Evolutionary conservation across 225 moss, liverwort and hornwort species (phyloP).

Genomic region (Polytrichum formosum): DNA sequence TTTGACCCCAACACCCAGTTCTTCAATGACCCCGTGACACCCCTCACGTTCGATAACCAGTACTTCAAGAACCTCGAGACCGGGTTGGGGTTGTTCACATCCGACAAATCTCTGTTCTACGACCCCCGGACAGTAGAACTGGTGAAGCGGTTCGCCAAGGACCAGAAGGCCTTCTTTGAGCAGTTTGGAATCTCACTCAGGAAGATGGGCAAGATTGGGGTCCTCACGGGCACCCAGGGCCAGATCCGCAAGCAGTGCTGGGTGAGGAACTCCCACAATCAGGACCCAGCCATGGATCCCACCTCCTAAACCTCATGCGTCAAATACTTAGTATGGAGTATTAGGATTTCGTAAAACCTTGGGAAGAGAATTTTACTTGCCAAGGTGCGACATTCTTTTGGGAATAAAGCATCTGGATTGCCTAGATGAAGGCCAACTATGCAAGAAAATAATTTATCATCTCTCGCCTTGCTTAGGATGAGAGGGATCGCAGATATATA

Average conservation of each 20-base stretch:
- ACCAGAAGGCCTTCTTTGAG: conserved; percentile 19
- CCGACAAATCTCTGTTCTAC: conserved; percentile 7
- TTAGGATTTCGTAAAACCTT: no score
- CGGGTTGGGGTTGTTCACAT: conserved; percentile 14
- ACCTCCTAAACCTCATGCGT: background rate
- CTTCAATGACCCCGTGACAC: conserved; percentile 10
- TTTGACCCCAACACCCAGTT: conserved; percentile 6
- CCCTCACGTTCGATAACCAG: conserved; percentile 14
- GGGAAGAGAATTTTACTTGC: no score
- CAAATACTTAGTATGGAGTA: no score
- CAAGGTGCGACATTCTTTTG: no score
- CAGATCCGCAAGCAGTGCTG: conserved; percentile 32
- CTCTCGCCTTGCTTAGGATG: no score
- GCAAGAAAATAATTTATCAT: no score
- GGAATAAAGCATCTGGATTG: no score
- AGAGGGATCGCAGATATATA: no score
- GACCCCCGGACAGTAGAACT: conserved; percentile 3
- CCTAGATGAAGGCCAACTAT: no score
- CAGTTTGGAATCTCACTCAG: conserved; percentile 22
- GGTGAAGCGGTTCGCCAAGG: conserved; percentile 14
- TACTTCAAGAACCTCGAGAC: conserved; percentile 9
- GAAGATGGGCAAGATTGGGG: conserved; percentile 29
- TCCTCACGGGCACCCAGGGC: conserved; percentile 33
- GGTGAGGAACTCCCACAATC: conserved; percentile 24
- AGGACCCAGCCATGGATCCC: conserved; percentile 28